phyloP scores from a whole-genome alignment of 495 filamentous ascomycete genomes.

The Rusavskia elegans region DNA sequence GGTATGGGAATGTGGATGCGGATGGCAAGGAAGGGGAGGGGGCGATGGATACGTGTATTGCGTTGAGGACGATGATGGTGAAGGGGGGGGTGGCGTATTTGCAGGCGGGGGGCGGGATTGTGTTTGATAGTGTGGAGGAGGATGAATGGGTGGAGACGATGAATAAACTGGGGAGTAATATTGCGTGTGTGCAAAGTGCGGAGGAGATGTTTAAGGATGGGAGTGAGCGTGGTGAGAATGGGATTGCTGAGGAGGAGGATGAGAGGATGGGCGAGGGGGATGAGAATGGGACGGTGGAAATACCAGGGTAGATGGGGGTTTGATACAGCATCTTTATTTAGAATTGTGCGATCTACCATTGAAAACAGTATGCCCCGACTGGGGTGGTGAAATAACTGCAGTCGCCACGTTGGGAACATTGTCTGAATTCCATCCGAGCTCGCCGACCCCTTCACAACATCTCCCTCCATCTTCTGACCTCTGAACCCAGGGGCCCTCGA shows the following conservation, averaged over 20 bases:
- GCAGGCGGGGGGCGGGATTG: conserved; percentile 93
- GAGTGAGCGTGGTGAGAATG: conserved; percentile 21
- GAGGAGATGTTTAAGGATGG: conserved; percentile 55
- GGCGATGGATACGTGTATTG: conserved; percentile 97
- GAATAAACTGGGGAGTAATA: conserved; percentile 85
- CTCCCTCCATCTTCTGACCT: too few species aligned
- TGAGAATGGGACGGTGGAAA: not conserved
- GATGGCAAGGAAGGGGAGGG: conserved; percentile 40
- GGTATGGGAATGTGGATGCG: conserved; percentile 41
- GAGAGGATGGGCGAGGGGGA: not conserved
- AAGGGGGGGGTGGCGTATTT: conserved; percentile 86
- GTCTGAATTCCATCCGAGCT: too few species aligned
- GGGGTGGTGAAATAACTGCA: too few species aligned
- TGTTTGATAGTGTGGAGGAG: conserved; percentile 85
- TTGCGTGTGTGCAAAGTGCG: conserved; percentile 69
- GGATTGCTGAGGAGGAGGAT: conserved; percentile 12
- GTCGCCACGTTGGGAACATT: too few species aligned
- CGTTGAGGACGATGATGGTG: conserved; percentile 87
- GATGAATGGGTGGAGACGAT: conserved; percentile 96
- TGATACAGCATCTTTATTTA: too few species aligned
- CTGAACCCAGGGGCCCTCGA: too few species aligned
- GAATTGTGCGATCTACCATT: too few species aligned
- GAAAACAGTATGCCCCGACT: too few species aligned
- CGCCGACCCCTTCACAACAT: too few species aligned
- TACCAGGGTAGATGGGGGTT: not conserved